Percentiles rank a stretch among this genome's conserved stretches.
These are phyloP conservation scores for Solanum chmielewskii DNA, from an alignment of 257 asterid genomes.

Conservation along the genomic window DNA sequence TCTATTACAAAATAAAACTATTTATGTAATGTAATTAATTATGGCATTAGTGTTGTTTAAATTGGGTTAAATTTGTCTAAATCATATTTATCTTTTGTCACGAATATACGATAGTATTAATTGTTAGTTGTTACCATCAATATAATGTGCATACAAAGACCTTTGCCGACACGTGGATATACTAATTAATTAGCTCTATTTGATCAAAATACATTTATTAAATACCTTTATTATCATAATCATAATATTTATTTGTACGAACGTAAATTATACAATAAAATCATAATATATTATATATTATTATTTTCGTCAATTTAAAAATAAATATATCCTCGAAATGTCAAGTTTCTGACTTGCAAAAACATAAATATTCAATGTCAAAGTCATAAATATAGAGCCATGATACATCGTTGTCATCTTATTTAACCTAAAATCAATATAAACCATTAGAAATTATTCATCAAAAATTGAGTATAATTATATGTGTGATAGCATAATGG, in stretches of 20 bases:
- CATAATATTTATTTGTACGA: no score
- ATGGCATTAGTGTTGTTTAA: not conserved
- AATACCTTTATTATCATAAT: not conserved
- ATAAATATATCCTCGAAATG: not conserved
- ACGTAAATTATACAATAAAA: not conserved
- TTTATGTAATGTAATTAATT: not conserved
- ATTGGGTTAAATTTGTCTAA: no score
- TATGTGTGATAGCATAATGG: not conserved
- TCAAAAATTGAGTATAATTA: not conserved
- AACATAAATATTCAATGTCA: not conserved
- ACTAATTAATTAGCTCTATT: not conserved
- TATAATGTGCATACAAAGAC: not conserved
- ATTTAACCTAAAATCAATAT: not conserved
- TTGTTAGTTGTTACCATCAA: not conserved
- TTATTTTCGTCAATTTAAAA: not conserved
- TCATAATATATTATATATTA: not conserved
- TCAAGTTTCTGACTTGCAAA: no score
- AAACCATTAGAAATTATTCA: not conserved
- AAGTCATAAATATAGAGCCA: not conserved
- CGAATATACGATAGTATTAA: accelerated
- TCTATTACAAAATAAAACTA: not conserved
- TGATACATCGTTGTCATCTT: not conserved
- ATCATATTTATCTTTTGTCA: not conserved
- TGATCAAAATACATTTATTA: not conserved
- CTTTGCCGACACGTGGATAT: not conserved